Base-by-base conservation (phyloP, 148 eudicot genomes). In the Diospyros lotus region DNA sequence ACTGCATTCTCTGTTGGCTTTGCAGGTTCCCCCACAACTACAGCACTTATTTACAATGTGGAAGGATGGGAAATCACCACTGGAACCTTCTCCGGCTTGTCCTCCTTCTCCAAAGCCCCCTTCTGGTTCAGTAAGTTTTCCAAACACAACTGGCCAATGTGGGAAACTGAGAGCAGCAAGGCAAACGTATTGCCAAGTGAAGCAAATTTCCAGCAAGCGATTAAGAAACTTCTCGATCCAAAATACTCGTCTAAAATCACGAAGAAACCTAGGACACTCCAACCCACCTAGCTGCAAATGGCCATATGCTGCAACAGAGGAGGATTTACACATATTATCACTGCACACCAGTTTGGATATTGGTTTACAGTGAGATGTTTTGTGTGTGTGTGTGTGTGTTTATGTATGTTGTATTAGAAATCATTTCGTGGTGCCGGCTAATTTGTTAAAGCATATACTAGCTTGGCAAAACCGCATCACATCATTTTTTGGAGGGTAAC, bases 21-120 rank as follows among this genome's bases (percentile, higher is more conserved):
- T 63, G 68, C 83, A 92, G 97, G 86, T 87, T 78, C 90, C 96
- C 41, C 73, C 84, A 18, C 70, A 81, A 76, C 69, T 93, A 40
- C 90, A 82, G 77, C 82, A 58, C 48, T 81, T 85, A 12, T 89
- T 89, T 73, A 54, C 76, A 28, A 41, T 58, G 6, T 84, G 92
- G 93, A 89, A 85, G 76, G 80, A 77, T 73, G 76, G 80, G 62
- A 82, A 66, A 14, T 7, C 68, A 74, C 73, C 58, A n/a, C 41
- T 12, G 11, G 38, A 69, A 17, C 4, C 75, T 14, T 53, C 82
- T 17, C 38, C 58, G 38, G 2, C 75, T 14, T 53, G 80, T 17
- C 38, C 58, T 46, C 43, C 71, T 59, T 64, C 61, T 63, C 74
- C 66, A 9, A 70, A 67, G 73, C 38, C 44, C 81, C 75, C 70